Base-by-base conservation (phyloP, 768 basidiomycete species). In the Boletus tomentosulus region DNA sequence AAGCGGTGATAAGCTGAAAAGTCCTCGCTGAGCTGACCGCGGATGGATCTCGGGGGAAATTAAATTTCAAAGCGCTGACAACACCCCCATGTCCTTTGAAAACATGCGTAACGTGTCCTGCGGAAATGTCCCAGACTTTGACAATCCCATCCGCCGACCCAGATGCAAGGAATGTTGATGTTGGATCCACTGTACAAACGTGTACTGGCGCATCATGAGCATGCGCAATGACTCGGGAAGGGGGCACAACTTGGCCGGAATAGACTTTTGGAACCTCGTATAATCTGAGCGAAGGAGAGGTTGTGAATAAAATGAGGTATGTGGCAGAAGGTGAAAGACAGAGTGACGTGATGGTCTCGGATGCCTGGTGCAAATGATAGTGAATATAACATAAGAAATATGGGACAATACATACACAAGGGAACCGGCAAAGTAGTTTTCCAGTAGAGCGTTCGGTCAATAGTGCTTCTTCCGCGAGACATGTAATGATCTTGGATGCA, bases 1-100 rank as follows among this genome's bases (percentile, higher is more conserved):
- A 95, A 6, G 89, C 96, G 0, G 95, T 95, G 52, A 95, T 78
- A 38, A 98, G 80, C 59, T 86, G 85, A 79, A 95, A 88, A 48
- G 76, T 79, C 59, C 73, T 75, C 49, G 74, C 71, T 50, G 74
- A 74, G 38, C 61, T 68, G 28, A 78, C 72, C 33, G 73, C 74
- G 8, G 82, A 80, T 3, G 78, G 74, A 56, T 87, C 80, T 55
- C 76, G 80, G 22, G 85, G 86, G 61, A 87, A 90, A 68, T 86
- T 88, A 73, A 95, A 99, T 25, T 80, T 74, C 55, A 98, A 74
- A 15, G 96, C 94, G 60, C 89, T 91, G 67, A 99, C 87, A 55
- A 97, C 91, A n/a, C 97, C 97, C 5, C 95, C 97, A 66, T 98
- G 97, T 2, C 95, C 96, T 64, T 89, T 89, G 78, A 96, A 93